Conservation (phyloP, 2,329 filamentous ascomycete genomes). For the Colletotrichum aenigma region DNA sequence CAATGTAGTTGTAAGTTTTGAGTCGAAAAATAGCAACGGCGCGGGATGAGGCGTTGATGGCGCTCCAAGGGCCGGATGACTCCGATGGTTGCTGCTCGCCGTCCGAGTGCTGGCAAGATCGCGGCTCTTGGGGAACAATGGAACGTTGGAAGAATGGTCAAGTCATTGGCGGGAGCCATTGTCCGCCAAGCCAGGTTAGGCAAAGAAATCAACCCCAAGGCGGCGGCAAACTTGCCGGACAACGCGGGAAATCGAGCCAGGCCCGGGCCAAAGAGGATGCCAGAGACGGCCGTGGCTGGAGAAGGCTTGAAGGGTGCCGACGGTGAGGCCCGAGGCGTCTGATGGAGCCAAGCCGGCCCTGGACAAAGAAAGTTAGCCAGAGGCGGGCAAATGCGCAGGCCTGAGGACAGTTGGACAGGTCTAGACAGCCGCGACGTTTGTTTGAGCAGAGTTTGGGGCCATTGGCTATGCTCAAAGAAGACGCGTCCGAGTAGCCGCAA, state of each 20-base stretch:
- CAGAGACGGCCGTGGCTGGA: neutral
- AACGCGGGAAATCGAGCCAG: neutral
- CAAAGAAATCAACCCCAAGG: neutral
- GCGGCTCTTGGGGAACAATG: neutral
- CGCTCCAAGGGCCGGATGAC: neutral
- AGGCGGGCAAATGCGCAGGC: neutral
- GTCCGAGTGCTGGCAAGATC: neutral
- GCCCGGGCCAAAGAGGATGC: neutral
- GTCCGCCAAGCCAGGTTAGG: neutral
- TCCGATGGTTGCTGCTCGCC: neutral
- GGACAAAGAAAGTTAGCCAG: neutral
- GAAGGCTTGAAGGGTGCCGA: neutral
- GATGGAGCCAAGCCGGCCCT: neutral
- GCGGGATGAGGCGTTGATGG: neutral
- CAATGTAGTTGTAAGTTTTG: neutral
- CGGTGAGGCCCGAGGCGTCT: neutral
- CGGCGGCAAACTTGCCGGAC: neutral
- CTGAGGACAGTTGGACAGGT: neutral
- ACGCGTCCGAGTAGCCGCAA: neutral
- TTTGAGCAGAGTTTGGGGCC: neutral
- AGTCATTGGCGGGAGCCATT: neutral
- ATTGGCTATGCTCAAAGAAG: neutral
- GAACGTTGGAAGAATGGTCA: neutral
- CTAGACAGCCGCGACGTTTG: neutral
- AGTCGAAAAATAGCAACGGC: neutral